Percentiles rank a stretch among this genome's conserved stretches.
These are phyloP conservation scores for Sporisorium scitamineum DNA, from an alignment of 1,284 basidiomycete genomes.

Conservation along the genomic window DNA sequence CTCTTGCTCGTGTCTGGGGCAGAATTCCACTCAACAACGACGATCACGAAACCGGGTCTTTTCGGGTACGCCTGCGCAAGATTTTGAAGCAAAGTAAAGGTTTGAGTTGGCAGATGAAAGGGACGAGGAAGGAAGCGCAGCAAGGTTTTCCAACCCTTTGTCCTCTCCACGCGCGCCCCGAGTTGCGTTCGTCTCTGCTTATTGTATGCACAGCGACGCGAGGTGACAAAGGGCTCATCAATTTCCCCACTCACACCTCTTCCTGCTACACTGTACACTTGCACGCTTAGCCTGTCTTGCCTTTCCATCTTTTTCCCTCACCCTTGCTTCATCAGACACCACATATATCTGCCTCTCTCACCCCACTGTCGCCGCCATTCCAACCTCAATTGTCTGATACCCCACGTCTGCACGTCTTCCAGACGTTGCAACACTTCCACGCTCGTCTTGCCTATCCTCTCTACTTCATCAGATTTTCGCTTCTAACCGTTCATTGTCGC, in stretches of 20 bases:
- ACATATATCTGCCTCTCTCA: not conserved
- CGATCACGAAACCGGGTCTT: not conserved
- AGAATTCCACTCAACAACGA: not conserved
- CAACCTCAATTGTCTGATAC: too few relatives aligned
- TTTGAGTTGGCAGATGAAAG: not conserved
- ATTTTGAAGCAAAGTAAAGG: not conserved
- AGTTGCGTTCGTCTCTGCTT: not conserved
- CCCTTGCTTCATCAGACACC: not conserved
- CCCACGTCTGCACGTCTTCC: not conserved
- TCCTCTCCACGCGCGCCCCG: not conserved
- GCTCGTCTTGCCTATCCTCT: not conserved
- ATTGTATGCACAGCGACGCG: conserved; percentile 16
- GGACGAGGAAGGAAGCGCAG: not conserved
- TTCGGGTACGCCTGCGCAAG: not conserved
- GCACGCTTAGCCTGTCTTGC: not conserved
- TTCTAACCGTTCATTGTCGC: not conserved
- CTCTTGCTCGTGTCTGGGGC: not conserved
- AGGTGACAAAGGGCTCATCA: conserved; percentile 8
- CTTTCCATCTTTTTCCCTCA: not conserved
- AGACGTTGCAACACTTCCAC: too few relatives aligned
- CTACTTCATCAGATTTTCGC: not conserved
- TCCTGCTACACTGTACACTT: not conserved
- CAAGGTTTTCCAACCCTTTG: not conserved
- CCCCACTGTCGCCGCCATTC: not conserved
- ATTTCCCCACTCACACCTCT: not conserved